phyloP scores from a whole-genome alignment of 192 early-diverging fungal species.

The Obelidium mucronatum region DNA sequence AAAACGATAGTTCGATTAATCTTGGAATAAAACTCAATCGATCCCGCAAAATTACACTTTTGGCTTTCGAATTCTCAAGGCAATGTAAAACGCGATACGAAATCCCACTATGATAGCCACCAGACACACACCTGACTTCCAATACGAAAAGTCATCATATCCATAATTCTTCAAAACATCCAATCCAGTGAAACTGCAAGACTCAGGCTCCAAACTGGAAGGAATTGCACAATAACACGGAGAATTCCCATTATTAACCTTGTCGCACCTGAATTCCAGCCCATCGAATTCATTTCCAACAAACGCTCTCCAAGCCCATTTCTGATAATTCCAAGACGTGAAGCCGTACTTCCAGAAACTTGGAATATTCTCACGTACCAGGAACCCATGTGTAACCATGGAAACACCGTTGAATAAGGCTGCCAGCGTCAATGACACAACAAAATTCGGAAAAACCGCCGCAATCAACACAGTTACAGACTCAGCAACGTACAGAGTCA shows the following conservation, averaged over 20 bases:
- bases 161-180: slow-evolving; percentile 17
- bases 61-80: slow-evolving; percentile 5
- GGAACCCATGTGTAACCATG: slow-evolving; percentile 41
- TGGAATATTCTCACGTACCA: slow-evolving; percentile 33
- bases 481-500: slow-evolving; percentile 47
- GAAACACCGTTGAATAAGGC: slow-evolving; percentile 27
- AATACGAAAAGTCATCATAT: background rate
- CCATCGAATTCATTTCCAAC: slow-evolving; percentile 23
- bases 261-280: background rate
- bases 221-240: slow-evolving; percentile 15
- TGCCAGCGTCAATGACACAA: slow-evolving; percentile 46
- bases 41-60: background rate
- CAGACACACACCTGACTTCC: background rate
- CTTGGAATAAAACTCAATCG: background rate
- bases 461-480: slow-evolving; percentile 40
- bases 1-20: background rate
- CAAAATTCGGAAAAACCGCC: slow-evolving; percentile 48
- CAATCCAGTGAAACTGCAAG: slow-evolving; percentile 19
- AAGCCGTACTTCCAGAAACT: slow-evolving; percentile 34
- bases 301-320: slow-evolving; percentile 16
- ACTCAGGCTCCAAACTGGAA: background rate
- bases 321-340: slow-evolving; percentile 40
- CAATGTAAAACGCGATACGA: slow-evolving; percentile 13
- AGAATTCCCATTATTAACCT: too few relatives aligned
- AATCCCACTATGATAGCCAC: background rate